Base-by-base conservation (phyloP, 1,284 basidiomycete genomes). In the Apiotrichum domesticum region DNA sequence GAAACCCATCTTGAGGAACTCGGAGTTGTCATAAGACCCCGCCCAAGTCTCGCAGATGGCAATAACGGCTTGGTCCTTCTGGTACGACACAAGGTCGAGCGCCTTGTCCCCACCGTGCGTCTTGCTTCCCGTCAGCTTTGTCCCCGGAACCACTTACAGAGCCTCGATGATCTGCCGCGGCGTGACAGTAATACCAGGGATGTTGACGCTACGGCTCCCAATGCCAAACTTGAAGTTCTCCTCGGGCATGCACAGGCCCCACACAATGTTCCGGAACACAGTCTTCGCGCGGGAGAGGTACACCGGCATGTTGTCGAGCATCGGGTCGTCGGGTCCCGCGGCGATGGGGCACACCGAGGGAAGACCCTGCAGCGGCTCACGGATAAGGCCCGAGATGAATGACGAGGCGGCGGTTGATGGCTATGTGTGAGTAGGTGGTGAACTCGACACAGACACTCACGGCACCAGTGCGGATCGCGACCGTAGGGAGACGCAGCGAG, bases 351-450 rank as follows among this genome's bases (percentile, higher is more conserved):
- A 84, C 48, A 79, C 67, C 9, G 81, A 70, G 48, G 75, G 69
- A 29, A 79, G 56, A 39, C 83, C 83, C 60, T 82, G 80, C 4
- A 86, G 77, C 0, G 85, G 85, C 69, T 85, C 85, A 21, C 84
- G 81, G 57, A 85, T 82, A 62, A 86, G 80, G 33, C 82, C 83
- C 73, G 71, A 85, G 61, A 85, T 80, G 74, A 85, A 86, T 8
- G 82, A 79, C 14, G 83, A 85, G 3, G 83, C 81, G 0, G 85
- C 84, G 7, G 78, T 77, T 5, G 83, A 79, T 0, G 84, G 84
- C 63, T 68, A 46, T 29, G 35, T 6, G 35, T 33, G 10, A 42
- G 32, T 13, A 14, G 10, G 29, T 7, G 13, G 11, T 11, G 6
- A n/a, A n/a, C 6, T 15, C 11, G n/a, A 4, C n/a, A 34, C 11